Evolutionary conservation across 306 rosid genomes (phyloP).

Genomic region (Vigna mungo): DNA sequence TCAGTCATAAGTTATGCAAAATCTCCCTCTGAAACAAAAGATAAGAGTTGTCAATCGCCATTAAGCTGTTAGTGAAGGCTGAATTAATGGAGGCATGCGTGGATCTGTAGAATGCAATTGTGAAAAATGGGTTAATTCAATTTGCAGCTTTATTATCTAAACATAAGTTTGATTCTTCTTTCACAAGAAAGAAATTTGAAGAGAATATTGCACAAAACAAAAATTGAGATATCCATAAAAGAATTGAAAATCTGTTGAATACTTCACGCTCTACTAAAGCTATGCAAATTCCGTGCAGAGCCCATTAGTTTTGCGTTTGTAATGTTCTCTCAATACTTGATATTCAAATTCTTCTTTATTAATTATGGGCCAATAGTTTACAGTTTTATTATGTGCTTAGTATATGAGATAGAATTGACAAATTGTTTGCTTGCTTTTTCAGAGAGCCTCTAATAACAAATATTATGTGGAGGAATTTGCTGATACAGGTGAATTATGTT

Average conservation of each 20-base stretch:
- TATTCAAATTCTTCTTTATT: neutral
- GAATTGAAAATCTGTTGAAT: slow-evolving; percentile 1
- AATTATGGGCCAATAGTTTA: slow-evolving; percentile 7
- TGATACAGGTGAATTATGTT: slow-evolving; percentile 74
- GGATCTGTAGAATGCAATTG: neutral
- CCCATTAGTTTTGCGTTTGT: neutral
- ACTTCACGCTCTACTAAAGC: neutral
- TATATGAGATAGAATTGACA: slow-evolving; percentile 36
- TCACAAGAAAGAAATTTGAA: neutral
- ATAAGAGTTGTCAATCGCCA: neutral
- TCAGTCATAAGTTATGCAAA: neutral
- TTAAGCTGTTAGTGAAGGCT: neutral
- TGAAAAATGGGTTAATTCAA: neutral
- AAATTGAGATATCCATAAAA: slow-evolving; percentile 8
- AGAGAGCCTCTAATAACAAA: slow-evolving; percentile 96
- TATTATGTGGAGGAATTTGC: slow-evolving; percentile 96
- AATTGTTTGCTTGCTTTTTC: slow-evolving; percentile 43
- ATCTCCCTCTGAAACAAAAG: neutral
- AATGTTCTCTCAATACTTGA: neutral
- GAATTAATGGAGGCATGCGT: slow-evolving; percentile 6
- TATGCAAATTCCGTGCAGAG: slow-evolving; percentile 11
- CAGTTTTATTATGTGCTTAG: slow-evolving; percentile 11
- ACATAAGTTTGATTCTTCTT: neutral
- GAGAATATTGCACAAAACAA: neutral
- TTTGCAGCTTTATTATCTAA: slow-evolving; percentile 1